Conservation (phyloP, 2,329 filamentous ascomycete genomes). For the Sarocladium brachiariae region DNA sequence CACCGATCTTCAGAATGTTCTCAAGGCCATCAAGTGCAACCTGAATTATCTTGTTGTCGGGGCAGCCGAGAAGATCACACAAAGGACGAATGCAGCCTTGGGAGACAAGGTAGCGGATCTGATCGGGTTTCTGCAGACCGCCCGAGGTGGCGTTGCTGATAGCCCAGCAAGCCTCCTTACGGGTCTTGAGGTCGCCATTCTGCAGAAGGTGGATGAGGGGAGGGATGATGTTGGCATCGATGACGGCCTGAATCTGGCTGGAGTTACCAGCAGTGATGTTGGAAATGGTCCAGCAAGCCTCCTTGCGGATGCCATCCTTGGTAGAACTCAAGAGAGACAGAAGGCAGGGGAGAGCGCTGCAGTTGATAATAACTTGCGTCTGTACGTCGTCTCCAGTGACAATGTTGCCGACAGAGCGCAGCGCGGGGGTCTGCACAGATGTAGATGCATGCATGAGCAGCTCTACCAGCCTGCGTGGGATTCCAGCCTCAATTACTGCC, state of each 20-base stretch:
- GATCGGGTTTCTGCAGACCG: conserved; percentile 95
- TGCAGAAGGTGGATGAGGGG: conserved; percentile 93
- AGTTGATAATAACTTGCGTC: conserved; percentile 99
- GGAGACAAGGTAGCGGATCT: conserved; percentile 89
- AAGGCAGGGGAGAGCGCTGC: conserved; percentile 85
- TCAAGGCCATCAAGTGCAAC: conserved; percentile 95
- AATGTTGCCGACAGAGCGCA: conserved; percentile 96
- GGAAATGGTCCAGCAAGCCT: conserved; percentile 99
- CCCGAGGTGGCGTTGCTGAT: conserved; percentile 98
- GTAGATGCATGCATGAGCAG: conserved; percentile 97
- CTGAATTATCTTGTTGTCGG: conserved; percentile 99
- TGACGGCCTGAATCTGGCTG: conserved; percentile 91
- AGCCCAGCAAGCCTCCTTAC: conserved; percentile 99
- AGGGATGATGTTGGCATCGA: conserved; percentile 94
- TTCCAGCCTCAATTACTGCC: conserved; percentile 96
- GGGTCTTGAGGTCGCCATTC: conserved; percentile 97
- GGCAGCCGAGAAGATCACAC: conserved; percentile 89
- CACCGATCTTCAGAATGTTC: conserved; percentile 99
- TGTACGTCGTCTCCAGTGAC: conserved; percentile 98
- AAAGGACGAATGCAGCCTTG: conserved; percentile 97
- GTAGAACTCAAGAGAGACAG: conserved; percentile 89
- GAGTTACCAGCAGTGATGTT: conserved; percentile 99
- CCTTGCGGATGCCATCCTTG: conserved; percentile 98
- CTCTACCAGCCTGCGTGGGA: conserved; percentile 92
- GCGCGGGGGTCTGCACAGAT: conserved; percentile 93